These are phyloP conservation scores for Neonectria faginata DNA, from an alignment of 2,329 filamentous ascomycete species.

Conservation along the genomic window DNA sequence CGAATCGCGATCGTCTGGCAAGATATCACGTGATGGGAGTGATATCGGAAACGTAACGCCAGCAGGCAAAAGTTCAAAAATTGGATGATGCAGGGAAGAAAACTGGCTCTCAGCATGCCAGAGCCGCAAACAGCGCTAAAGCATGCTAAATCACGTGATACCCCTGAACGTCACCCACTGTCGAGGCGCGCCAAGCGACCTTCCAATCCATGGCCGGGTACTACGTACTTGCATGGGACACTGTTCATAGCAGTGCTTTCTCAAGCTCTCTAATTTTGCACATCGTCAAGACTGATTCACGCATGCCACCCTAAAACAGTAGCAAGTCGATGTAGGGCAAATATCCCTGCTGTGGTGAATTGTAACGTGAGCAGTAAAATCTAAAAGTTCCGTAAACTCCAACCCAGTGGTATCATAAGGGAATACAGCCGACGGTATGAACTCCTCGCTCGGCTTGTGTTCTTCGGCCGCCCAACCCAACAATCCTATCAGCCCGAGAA, in stretches of 20 bases:
- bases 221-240: not conserved
- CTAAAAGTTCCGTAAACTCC: conserved; percentile 44
- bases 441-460: conserved; percentile 32
- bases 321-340: conserved; percentile 21
- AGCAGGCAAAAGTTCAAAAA: conserved; percentile 31
- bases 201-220: not conserved
- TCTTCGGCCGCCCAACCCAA: conserved; percentile 34
- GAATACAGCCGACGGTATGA: conserved; percentile 39
- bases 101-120: conserved; percentile 38
- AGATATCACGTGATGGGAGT: conserved; percentile 49
- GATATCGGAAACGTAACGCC: conserved; percentile 35
- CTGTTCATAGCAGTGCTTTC: not conserved
- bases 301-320: not conserved
- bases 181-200: conserved; percentile 29
- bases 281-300: not conserved
- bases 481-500: conserved; percentile 32
- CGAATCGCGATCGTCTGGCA: conserved; percentile 43
- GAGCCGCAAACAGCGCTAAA: conserved; percentile 38
- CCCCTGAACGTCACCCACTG: conserved; percentile 40
- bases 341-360: conserved; percentile 31
- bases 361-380: conserved; percentile 29
- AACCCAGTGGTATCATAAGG: conserved; percentile 54
- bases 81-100: conserved; percentile 49
- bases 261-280: too few relatives aligned
- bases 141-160: conserved; percentile 47